A percentile compares a stretch with the other conserved stretches of the same genome.
Conservation (phyloP, 2,329 filamentous ascomycete genomes). For the Xylariales sp. region DNA sequence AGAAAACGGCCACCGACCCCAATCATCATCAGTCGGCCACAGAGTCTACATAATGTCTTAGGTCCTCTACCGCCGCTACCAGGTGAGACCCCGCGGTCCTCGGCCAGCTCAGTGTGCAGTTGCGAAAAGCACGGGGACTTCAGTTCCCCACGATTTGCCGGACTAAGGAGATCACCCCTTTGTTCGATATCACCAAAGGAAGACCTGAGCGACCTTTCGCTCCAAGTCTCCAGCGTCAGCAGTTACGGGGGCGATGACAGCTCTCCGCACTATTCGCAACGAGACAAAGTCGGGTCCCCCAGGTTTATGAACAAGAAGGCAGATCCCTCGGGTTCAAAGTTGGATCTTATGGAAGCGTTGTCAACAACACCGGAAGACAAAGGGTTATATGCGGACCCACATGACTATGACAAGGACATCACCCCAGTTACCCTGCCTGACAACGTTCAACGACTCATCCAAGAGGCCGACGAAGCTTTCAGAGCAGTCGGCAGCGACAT, state of each 20-base stretch:
- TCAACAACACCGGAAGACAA: conserved; percentile 23
- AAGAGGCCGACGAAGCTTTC: conserved; percentile 47
- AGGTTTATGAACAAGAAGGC: conserved; percentile 14
- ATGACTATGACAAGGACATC: conserved; percentile 12
- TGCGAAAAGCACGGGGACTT: conserved; percentile 33
- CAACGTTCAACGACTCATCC: conserved; percentile 40
- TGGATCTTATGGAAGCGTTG: conserved; percentile 26
- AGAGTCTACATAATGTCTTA: conserved; percentile 34
- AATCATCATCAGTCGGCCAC: conserved; percentile 33
- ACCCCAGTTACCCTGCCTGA: conserved; percentile 26
- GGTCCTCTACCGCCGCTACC: conserved; percentile 33
- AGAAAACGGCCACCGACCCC: conserved; percentile 30
- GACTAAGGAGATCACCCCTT: conserved; percentile 28
- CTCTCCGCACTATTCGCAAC: conserved; percentile 22
- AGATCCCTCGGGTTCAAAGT: conserved; percentile 15
- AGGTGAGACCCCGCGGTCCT: conserved; percentile 33
- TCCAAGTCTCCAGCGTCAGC: conserved; percentile 20
- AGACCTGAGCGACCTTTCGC: conserved; percentile 19
- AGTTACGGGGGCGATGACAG: conserved; percentile 19
- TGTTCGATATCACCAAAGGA: conserved; percentile 28
- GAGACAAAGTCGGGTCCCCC: conserved; percentile 12
- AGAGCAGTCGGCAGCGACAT: conserved; percentile 38
- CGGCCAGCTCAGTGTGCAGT: conserved; percentile 42
- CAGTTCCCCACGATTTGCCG: conserved; percentile 22
- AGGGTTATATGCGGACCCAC: conserved; percentile 14